Conservation (phyloP, 306 rosid species). For the Echinosophora koreensis region DNA sequence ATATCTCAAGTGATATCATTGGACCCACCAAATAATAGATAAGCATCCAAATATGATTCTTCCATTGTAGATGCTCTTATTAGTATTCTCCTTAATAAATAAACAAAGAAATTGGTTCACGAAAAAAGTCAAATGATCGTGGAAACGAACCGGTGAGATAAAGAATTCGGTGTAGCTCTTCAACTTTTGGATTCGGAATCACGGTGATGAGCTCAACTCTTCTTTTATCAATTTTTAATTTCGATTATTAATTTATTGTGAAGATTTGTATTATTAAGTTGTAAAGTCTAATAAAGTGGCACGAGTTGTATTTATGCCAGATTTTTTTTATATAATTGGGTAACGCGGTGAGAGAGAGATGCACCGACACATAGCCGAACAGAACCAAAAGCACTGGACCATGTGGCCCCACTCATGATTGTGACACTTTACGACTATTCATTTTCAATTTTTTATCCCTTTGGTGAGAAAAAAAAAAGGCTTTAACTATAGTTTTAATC, state of each 20-base stretch:
- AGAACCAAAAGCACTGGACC: constrained; percentile 43
- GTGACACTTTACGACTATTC: constrained; percentile 11
- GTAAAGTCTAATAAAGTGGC: constrained; percentile 50
- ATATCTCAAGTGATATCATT: no score
- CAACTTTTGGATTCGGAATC: constrained; percentile 45
- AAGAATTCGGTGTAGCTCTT: constrained; percentile 25
- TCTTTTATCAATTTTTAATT: constrained; percentile 24
- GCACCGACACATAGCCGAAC: constrained; percentile 52
- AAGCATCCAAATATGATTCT: no score
- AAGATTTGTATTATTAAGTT: neutral
- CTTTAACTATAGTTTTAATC: no score
- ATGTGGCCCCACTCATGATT: constrained; percentile 40
- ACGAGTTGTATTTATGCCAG: no score
- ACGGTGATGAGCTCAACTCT: constrained; percentile 1
- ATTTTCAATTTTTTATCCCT: neutral
- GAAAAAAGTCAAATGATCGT: constrained; percentile 54
- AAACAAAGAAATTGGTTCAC: neutral
- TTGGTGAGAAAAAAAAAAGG: no score
- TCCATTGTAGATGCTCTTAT: no score
- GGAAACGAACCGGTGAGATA: constrained; percentile 27
- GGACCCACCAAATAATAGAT: no score
- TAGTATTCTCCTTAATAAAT: no score
- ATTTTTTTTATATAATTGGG: no score
- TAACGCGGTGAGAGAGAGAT: constrained; percentile 54
- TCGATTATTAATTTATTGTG: neutral